These are phyloP conservation scores for Umbelopsis ramanniana DNA, from an alignment of 192 early-diverging fungal genomes.

Conservation along the genomic window DNA sequence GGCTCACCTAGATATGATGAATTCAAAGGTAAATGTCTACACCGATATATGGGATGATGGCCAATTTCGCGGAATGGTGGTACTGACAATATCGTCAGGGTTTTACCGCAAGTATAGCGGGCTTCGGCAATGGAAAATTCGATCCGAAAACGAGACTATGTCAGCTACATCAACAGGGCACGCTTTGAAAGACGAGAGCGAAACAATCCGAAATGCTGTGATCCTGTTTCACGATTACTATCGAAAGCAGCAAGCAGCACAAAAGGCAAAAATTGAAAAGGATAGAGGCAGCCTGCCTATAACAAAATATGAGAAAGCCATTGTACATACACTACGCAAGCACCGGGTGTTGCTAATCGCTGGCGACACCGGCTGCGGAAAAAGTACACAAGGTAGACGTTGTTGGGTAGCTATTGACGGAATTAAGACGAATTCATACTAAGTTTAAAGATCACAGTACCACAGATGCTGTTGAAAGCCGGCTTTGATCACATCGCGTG, in stretches of 20 bases:
- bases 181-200: slow-evolving; percentile 22
- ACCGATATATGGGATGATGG: not conserved
- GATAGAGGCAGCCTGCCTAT: slow-evolving; percentile 64
- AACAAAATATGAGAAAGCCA: slow-evolving; percentile 59
- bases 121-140: slow-evolving; percentile 14
- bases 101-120: slow-evolving; percentile 32
- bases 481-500: slow-evolving; percentile 77
- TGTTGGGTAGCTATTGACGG: not conserved
- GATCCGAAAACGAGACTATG: not conserved
- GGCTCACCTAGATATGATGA: slow-evolving; percentile 42
- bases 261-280: slow-evolving; percentile 53
- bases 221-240: slow-evolving; percentile 57
- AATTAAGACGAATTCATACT: not conserved
- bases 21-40: slow-evolving; percentile 36
- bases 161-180: not conserved
- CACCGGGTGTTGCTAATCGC: slow-evolving; percentile 71
- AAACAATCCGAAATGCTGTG: slow-evolving; percentile 46
- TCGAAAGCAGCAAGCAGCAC: slow-evolving; percentile 40
- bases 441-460: slow-evolving; percentile 47
- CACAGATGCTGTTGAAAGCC: slow-evolving; percentile 83
- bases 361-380: slow-evolving; percentile 76
- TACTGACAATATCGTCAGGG: slow-evolving; percentile 7
- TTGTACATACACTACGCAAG: slow-evolving; percentile 58
- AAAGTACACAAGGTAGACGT: slow-evolving; percentile 55
- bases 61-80: too few relatives aligned